Conservation (phyloP, 2,329 filamentous ascomycete species). For the Ceratocystis cacaofunesta region DNA sequence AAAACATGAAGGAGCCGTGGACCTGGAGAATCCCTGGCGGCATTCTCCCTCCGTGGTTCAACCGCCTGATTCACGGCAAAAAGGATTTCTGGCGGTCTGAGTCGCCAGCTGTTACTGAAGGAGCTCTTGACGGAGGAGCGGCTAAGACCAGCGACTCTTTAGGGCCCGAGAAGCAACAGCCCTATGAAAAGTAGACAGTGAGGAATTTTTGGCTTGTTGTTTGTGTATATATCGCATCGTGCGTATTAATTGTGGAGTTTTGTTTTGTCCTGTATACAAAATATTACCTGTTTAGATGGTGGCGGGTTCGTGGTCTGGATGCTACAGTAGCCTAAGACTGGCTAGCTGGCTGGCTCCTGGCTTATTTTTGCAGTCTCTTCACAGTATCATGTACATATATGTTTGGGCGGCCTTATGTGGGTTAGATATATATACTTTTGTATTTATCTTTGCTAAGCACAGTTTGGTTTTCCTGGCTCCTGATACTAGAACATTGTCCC, state of each 20-base stretch:
- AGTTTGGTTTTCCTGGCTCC: no score
- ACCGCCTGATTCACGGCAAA: constrained; percentile 48
- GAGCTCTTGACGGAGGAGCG: not conserved
- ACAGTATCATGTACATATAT: no score
- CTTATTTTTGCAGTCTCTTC: no score
- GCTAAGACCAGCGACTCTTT: constrained; percentile 12
- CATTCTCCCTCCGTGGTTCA: constrained; percentile 59
- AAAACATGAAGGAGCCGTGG: constrained; percentile 66
- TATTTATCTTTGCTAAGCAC: no score
- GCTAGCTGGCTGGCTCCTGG: no score
- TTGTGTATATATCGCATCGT: not conserved
- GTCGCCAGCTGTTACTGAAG: constrained; percentile 17
- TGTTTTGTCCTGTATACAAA: not conserved
- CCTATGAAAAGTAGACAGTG: constrained; percentile 6
- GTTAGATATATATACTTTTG: no score
- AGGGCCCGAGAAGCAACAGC: constrained; percentile 12
- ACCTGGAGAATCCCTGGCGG: constrained; percentile 63
- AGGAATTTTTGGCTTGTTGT: not conserved
- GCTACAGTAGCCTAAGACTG: not conserved
- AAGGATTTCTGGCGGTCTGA: constrained; percentile 53
- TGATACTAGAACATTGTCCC: no score
- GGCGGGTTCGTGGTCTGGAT: not conserved
- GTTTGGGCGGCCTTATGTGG: no score
- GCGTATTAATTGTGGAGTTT: not conserved
- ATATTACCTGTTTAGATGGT: not conserved